Evolutionary conservation across 2,329 filamentous ascomycete genomes (phyloP), one percentile per base, ranked within the genome.

Genomic region (Alternaria dauci): DNA sequence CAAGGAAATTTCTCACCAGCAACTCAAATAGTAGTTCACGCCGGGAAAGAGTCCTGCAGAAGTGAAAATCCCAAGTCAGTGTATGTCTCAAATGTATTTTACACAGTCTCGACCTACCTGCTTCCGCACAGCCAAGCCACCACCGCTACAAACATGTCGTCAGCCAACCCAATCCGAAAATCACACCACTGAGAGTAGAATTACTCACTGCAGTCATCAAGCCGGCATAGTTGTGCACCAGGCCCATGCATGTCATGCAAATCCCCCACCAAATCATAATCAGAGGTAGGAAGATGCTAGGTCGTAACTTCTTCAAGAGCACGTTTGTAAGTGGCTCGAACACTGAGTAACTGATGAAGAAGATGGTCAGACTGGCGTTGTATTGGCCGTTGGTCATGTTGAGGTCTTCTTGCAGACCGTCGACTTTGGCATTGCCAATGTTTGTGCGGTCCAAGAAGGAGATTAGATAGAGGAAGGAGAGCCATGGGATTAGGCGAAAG

Each of bases 321-420:
- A 94, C 82, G 75, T 96, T 96, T 61, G 91, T 93, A 43, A 93
- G 70, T 0, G 88, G 88, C 76, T 95, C 92, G 64, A 92, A 93
- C 34, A 93, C 79, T 2, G 91, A 85, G 75, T 97, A 97, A 0
- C 91, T 93, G 51, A 96, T 84, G 80, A 96, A 96, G 81, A 96
- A 96, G 68, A 96, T 90, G 34, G 91, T 92, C 8, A 96, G 83
- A 0, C 89, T 86, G 23, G 86, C 83, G 76, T 94, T 94, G 80
- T 93, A 96, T 72, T 91, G 83, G 6, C 82, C 78, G 2, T 85
- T 83, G 0, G 84, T 84, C 82, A 94, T 86, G 32, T 85, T 66
- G 7, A 95, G 80, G 58, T 91, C 88, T 11, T 82, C 72, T 55
- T 84, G 76, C 3, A 88, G 76, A 14, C 86, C 85, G n/a, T 83